Conservation (phyloP, 169 alveolate genomes). For the Plasmodium chabaudi region DNA sequence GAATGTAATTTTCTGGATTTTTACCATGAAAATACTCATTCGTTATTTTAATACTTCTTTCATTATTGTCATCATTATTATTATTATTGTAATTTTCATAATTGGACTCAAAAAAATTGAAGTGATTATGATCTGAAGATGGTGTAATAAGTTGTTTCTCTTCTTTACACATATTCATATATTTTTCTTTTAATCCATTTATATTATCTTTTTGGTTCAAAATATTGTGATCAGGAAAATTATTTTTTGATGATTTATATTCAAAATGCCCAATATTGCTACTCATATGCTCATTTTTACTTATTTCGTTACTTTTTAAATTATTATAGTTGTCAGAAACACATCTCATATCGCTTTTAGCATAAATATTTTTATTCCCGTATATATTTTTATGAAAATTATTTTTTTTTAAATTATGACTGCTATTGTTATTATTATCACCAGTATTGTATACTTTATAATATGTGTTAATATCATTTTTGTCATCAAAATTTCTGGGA, state of each 20-base stretch:
- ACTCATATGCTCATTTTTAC: constrained; percentile 1
- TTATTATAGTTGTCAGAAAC: constrained; percentile 22
- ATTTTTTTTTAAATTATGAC: constrained; percentile 5
- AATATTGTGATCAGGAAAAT: constrained; percentile 18
- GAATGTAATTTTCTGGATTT: constrained; percentile 10
- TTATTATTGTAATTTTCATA: constrained; percentile 44
- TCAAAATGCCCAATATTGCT: constrained; percentile 9
- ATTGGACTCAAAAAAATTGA: constrained; percentile 21
- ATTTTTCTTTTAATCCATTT: constrained; percentile 42
- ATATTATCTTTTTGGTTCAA: constrained; percentile 15
- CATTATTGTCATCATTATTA: constrained; percentile 17
- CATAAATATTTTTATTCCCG: constrained; percentile 20
- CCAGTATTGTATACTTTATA: not conserved
- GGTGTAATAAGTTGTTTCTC: not conserved
- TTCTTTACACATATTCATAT: constrained; percentile 26
- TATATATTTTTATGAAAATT: constrained; percentile 27
- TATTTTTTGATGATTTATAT: constrained; percentile 4
- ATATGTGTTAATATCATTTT: not conserved
- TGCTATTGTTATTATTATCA: constrained; percentile 3
- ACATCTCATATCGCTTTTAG: constrained; percentile 12
- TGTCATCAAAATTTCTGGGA: not conserved
- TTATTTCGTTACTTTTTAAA: constrained; percentile 9
- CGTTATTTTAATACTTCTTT: constrained; percentile 10
- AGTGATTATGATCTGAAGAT: not conserved
- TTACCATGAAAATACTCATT: constrained; percentile 38